phyloP scores from a whole-genome alignment of 495 filamentous ascomycete species.

The Rhypophila decipiens region DNA sequence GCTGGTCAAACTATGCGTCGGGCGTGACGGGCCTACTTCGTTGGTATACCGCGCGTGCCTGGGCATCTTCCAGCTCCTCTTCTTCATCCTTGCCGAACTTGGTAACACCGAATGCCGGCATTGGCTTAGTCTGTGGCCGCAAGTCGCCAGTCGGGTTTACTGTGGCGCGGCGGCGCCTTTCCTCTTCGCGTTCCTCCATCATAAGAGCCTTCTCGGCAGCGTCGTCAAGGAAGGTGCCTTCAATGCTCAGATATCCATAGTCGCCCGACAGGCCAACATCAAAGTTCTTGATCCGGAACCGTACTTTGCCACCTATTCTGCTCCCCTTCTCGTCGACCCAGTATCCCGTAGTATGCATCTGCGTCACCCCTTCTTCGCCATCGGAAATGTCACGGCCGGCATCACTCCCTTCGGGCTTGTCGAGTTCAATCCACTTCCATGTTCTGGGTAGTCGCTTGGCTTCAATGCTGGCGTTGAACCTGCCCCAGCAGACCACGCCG shows the following conservation, averaged over 20 bases:
- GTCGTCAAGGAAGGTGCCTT: constrained; percentile 41
- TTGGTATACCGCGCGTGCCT: constrained; percentile 23
- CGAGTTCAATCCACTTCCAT: constrained; percentile 42
- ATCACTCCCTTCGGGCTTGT: constrained; percentile 20
- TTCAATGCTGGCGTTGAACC: constrained; percentile 47
- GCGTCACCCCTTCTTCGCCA: constrained; percentile 27
- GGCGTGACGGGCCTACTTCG: constrained; percentile 28
- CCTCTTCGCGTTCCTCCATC: constrained; percentile 28
- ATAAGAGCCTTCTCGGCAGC: constrained; percentile 32
- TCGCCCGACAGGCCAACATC: constrained; percentile 44
- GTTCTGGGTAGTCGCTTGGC: constrained; percentile 35
- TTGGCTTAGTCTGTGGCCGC: constrained; percentile 28
- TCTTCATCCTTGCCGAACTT: constrained; percentile 37
- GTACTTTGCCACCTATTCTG: constrained; percentile 35
- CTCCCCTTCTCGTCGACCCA: constrained; percentile 35
- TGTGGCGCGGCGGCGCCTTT: constrained; percentile 25
- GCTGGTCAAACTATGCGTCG: constrained; percentile 34
- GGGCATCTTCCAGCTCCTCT: constrained; percentile 30
- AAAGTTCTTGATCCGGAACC: constrained; percentile 45
- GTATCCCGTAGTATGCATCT: constrained; percentile 45
- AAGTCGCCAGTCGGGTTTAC: constrained; percentile 23
- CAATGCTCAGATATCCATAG: constrained; percentile 41
- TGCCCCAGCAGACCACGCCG: constrained; percentile 43
- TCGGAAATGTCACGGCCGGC: too few relatives aligned
- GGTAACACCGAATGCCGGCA: constrained; percentile 44